Base-by-base conservation (phyloP, 139 green algal species). In the Tetradesmus obliquus region DNA sequence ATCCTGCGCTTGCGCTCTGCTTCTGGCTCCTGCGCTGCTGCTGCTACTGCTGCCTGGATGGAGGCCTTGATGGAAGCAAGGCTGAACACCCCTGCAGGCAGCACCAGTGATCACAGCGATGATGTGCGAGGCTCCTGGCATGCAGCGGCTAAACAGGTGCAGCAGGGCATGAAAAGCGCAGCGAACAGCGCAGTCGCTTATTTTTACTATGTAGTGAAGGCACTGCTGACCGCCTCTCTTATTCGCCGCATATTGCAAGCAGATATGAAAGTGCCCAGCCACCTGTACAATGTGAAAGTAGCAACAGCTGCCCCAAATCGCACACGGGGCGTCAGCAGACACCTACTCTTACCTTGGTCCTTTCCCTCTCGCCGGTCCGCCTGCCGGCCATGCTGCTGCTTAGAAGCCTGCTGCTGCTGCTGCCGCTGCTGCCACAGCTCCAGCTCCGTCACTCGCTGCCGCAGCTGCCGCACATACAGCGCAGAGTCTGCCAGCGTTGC, bases 401-500 rank as follows among this genome's bases (percentile, higher is more conserved):
- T 89, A 32, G 62, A 10, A 72, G 51, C 24, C 66, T 86, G 91
- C 72, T 86, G 84, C 62, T 87, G 32, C 92, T 85, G 90, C 58
- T 82, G 81, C 60, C 66, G 88, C 82, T 90, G 66, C 55, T 90
- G 72, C 92, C 91, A 91, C 83, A 93, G 57, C 86, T 93, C 82
- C 69, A 96, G 82, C 90, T 96, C 94, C 54, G 94, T 86, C 54
- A 96, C 89, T 20, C 93, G 92, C 82, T 86, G 82, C 55, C 93
- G 81, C 24, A 95, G 66, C 91, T 92, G 93, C 71, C 91, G 92
- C 53, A 96, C 94, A 82, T 95, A 96, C 9, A 96, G 57, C 17
- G 92, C 93, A 1, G 91, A 94, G 91, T 96, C 94, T 69, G 94
- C 91, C 76, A 96, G 82, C 8, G 93, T 95, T 55, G 93, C 92